Percentiles rank a stretch among this genome's conserved stretches.
These are phyloP conservation scores for Calonectria naviculata DNA, from an alignment of 2,329 filamentous ascomycete genomes.

Conservation along the genomic window DNA sequence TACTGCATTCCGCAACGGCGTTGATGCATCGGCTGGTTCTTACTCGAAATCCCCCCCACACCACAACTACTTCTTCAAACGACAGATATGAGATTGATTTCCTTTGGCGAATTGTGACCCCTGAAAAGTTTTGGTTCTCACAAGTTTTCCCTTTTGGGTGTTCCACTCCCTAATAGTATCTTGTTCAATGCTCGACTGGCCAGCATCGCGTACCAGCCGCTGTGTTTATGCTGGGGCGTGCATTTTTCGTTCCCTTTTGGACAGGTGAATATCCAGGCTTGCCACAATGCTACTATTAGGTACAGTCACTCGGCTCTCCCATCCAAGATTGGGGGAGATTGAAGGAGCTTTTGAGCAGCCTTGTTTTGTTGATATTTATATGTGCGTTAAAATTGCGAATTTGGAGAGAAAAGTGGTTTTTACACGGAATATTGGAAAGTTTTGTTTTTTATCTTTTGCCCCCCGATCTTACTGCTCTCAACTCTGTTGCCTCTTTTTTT, in stretches of 20 bases:
- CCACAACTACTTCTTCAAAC: conserved; percentile 15
- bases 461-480: conserved; percentile 12
- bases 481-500: conserved; percentile 7
- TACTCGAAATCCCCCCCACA: conserved; percentile 11
- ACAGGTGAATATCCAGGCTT: conserved; percentile 11
- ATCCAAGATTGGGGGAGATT: background rate
- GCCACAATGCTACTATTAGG: conserved; percentile 2
- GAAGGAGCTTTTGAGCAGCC: background rate
- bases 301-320: background rate
- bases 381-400: conserved; percentile 5
- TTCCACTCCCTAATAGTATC: conserved; percentile 3
- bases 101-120: conserved; percentile 16
- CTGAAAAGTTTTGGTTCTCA: conserved; percentile 18
- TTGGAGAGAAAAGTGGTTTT: conserved; percentile 35
- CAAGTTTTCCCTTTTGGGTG: background rate
- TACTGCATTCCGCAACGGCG: conserved; percentile 33
- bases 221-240: background rate
- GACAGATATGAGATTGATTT: conserved; percentile 27
- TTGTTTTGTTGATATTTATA: conserved; percentile 21
- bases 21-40: conserved; percentile 25
- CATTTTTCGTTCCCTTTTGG: background rate
- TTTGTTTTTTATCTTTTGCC: conserved; percentile 10
- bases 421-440: conserved; percentile 25
- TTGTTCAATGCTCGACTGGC: background rate
- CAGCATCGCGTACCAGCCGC: background rate